Base-by-base conservation (phyloP, 1,139 yeast genomes). In the Trichomonascaceae sp. region DNA sequence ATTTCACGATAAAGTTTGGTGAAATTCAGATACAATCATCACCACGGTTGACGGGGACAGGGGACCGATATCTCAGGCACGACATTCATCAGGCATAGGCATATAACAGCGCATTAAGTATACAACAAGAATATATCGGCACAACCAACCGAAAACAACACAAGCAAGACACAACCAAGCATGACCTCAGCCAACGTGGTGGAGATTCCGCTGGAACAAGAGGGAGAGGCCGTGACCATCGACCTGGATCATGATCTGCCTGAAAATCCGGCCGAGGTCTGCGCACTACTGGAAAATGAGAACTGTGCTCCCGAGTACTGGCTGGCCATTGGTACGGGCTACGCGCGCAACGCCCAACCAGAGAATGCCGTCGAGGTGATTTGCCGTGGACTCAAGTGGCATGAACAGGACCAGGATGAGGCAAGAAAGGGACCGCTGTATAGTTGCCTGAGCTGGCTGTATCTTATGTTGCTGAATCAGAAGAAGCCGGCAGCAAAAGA, bases 231-330 rank as follows among this genome's bases (percentile, higher is more conserved):
- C 17, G 61, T 61, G 28, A 57, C 65, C 13, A 43, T 61, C 31
- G 62, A 60, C 36, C 48, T 61, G 35, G 64, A 56, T 73, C 56
- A 67, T 67, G 97, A 87, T 51, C 64, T 87, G 40, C 93, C 95
- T 1, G 94, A 81, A 16, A 94, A 85, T 52, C 80, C 94, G 4
- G 68, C 74, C 35, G 97, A 89, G 50, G 65, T 89, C 45, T 76
- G 80, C 45, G 70, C 72, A 27, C 69, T 89, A 43, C 64, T 89
- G 44, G 77, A 78, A 41, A 82, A 80, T 42, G 96, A 85, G 57
- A 71, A 69, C 38, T 77, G 92, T 41, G 75, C 73, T 23, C 65
- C 71, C 34, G 75, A 76, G 50, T 81, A 74, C 58, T 89, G 98
- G 98, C 59, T 82, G 16, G 69, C 79, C 13, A 74, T 85, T 39